Evolutionary conservation across 371 early-diverging fungal species (phyloP).

Genomic region (Umbelopsis sp.): DNA sequence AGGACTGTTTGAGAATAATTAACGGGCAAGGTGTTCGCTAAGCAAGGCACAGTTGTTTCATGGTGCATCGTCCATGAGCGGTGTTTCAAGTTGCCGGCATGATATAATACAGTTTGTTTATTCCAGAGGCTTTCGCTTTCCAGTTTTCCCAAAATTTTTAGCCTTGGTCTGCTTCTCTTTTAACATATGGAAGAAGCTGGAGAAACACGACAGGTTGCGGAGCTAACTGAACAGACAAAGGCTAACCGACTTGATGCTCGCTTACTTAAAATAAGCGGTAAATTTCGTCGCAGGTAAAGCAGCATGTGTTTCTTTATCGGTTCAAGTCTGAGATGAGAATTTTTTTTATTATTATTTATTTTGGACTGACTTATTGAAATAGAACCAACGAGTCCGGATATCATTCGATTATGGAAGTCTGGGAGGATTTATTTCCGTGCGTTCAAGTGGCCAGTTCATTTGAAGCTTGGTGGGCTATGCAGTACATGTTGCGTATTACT

Average conservation of each 20-base stretch:
- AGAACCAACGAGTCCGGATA: constrained; percentile 10
- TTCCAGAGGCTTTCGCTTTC: no score
- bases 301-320: constrained; percentile 8
- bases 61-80: no score
- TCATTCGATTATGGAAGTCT: not conserved
- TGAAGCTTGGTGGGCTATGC: constrained; percentile 25
- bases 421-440: constrained; percentile 1
- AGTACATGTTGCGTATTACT: constrained; percentile 33
- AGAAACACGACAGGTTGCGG: not conserved
- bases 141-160: no score
- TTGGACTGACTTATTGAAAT: not conserved
- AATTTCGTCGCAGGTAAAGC: constrained; percentile 14
- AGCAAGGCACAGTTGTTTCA: no score
- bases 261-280: constrained; percentile 12
- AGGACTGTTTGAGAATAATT: no score
- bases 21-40: no score
- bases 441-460: not conserved
- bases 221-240: not conserved
- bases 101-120: no score
- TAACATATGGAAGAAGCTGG: not conserved
- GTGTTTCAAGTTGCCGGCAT: no score
- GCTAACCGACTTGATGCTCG: constrained; percentile 7
- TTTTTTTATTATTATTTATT: no score
- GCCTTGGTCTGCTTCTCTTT: not conserved
- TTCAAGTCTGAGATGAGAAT: not conserved